Conservation (phyloP, 2,329 filamentous ascomycete species). For the Sporothrix brunneoviolacea region DNA sequence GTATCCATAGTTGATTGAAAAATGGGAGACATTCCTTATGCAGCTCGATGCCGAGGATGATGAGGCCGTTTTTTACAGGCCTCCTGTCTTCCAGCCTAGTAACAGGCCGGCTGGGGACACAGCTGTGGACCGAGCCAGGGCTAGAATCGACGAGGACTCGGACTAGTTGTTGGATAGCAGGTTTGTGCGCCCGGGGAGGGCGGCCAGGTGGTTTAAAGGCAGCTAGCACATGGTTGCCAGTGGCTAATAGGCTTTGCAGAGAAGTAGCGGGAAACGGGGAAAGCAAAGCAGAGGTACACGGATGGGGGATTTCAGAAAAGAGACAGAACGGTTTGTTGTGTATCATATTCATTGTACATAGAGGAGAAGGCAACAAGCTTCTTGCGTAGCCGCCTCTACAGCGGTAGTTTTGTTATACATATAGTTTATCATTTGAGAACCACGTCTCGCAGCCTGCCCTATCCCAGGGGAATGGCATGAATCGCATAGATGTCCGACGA, state of each 20-base stretch:
- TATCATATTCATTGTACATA: conserved; percentile 23
- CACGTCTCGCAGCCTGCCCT: too few relatives aligned
- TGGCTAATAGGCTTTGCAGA: too few relatives aligned
- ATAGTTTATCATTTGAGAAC: neutral
- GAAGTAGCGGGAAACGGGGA: neutral
- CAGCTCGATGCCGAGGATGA: conserved; percentile 93
- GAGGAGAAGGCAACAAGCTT: neutral
- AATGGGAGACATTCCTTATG: conserved; percentile 98
- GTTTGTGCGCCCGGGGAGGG: neutral
- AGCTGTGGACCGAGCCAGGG: conserved; percentile 53
- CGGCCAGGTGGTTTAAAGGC: too few relatives aligned
- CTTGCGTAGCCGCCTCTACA: neutral
- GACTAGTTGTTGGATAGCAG: conserved; percentile 33
- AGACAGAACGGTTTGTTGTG: conserved; percentile 1
- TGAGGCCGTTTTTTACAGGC: conserved; percentile 59
- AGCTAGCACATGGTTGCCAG: too few relatives aligned
- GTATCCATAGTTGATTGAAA: conserved; percentile 56
- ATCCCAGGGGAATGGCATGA: too few relatives aligned
- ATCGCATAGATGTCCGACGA: neutral
- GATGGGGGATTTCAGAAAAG: neutral
- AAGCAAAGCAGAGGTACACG: too few relatives aligned
- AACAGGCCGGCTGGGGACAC: conserved; percentile 45
- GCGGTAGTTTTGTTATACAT: conserved; percentile 6
- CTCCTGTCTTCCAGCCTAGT: conserved; percentile 48
- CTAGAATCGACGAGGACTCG: conserved; percentile 54